These are phyloP conservation scores for Leishmania tropica DNA, from an alignment of 208 protist genomes.

Conservation along the genomic window DNA sequence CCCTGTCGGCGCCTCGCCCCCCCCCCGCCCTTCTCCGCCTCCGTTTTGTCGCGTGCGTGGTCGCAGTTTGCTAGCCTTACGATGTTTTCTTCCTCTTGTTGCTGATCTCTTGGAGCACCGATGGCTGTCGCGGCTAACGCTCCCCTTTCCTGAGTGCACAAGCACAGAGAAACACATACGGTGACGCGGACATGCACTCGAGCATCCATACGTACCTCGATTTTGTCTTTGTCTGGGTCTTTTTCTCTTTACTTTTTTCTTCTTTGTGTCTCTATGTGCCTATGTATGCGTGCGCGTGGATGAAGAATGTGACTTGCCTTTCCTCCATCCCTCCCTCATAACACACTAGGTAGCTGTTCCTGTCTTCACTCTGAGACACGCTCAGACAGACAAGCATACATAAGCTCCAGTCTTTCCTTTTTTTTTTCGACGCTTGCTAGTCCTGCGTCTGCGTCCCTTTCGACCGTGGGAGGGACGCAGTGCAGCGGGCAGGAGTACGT, in stretches of 20 bases:
- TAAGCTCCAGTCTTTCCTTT: no score
- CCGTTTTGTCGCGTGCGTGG: not conserved
- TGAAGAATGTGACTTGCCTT: not conserved
- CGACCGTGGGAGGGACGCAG: no score
- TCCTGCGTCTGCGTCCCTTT: no score
- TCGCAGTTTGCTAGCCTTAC: not conserved
- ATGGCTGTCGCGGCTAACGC: not conserved
- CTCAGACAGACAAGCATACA: no score
- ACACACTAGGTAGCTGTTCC: no score
- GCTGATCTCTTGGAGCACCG: not conserved
- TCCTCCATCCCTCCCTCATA: not conserved
- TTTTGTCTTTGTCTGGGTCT: not conserved
- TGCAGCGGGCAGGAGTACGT: no score
- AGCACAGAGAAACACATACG: not conserved
- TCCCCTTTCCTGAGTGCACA: not conserved
- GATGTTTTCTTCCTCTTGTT: no score
- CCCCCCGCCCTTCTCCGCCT: no score
- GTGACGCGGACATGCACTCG: not conserved
- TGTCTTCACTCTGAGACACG: not conserved
- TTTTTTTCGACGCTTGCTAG: no score
- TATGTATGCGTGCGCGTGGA: not conserved
- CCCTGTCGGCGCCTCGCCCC: no score
- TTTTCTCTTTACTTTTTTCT: not conserved
- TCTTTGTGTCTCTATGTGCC: not conserved
- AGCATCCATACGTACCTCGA: not conserved